Evolutionary conservation across 2,329 filamentous ascomycete genomes (phyloP).

Genomic region (Cladosporium sp.): DNA sequence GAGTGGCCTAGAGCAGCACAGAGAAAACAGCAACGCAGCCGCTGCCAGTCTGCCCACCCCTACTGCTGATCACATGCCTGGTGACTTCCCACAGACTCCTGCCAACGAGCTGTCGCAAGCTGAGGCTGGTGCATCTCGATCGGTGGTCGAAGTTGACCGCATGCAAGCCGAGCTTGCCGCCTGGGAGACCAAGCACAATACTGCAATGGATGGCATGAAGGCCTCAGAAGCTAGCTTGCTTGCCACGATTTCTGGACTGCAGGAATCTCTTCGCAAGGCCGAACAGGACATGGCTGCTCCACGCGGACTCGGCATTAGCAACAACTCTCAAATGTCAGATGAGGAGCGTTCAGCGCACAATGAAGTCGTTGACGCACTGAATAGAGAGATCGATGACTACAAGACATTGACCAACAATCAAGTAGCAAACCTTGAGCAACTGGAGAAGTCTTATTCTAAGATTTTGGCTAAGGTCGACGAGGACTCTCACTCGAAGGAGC

Average conservation of each 20-base stretch:
- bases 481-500: constrained; percentile 61
- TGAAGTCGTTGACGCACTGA: constrained; percentile 60
- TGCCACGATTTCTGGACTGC: constrained; percentile 71
- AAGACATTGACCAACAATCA: constrained; percentile 72
- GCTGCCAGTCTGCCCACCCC: constrained; percentile 30
- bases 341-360: constrained; percentile 50
- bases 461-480: constrained; percentile 70
- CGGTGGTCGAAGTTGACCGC: constrained; percentile 39
- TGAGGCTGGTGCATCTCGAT: constrained; percentile 25
- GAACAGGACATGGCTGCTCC: constrained; percentile 4
- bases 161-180: constrained; percentile 71
- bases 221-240: constrained; percentile 72
- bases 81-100: constrained; percentile 43
- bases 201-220: constrained; percentile 69
- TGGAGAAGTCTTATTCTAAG: constrained; percentile 71
- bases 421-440: constrained; percentile 66
- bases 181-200: constrained; percentile 77
- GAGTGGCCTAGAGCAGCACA: constrained; percentile 49
- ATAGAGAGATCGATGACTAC: constrained; percentile 78
- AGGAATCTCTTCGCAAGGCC: constrained; percentile 51
- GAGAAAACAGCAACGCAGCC: constrained; percentile 20
- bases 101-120: constrained; percentile 36
- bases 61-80: constrained; percentile 38
- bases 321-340: constrained; percentile 36
- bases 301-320: constrained; percentile 21